Evolutionary conservation across 352 stramenopile species (phyloP), one percentile per base, ranked within the genome.

Genomic region (Phytophthora brassicae): DNA sequence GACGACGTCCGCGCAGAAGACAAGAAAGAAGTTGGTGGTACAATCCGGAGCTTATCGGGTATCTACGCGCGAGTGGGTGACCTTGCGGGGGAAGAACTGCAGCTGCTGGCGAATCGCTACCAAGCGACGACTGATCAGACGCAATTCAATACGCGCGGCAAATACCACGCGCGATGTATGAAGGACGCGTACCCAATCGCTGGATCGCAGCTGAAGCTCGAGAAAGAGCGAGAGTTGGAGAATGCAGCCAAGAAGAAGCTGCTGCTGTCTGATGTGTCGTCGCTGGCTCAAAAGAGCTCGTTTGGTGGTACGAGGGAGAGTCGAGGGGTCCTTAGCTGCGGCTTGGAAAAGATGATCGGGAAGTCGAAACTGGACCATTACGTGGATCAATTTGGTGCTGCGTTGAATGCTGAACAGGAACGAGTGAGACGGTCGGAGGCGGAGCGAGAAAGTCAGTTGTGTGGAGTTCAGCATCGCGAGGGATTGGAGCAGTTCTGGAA

Each of bases 131-230:
- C 26, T n/a, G n/a, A n/a, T n/a, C 35, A 54, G 20, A 53, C 55
- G 16, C 74, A 76, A 9, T 47, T 84, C 12, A 87, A 92, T 55
- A 74, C 70, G 9, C 54, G 65, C 6, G 85, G 85, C 12, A 89
- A 90, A 47, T 94, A 92, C 67, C 82, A 94, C 59, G 22, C 61
- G 13, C 74, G 70, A 14, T 90, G 68, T 45, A 83, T 94, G 68
- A 85, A 83, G 48, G 70, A 91, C 46, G 58, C 65, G 47, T 94
- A 86, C 44, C 85, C 82, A 33, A 89, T 94, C 45, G 81, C 82
- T 28, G 85, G 85, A 11, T 67, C 75, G 14, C 85, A 94, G 75
- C 42, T 92, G 23, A 77, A 69, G 46, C 64, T 89, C 35, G 82
- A 94, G 67, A 81, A 75, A 39, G 74, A 94, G 52, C 81, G 72